Conservation (phyloP, 2,329 filamentous ascomycete genomes). For the Ophiostoma angusticollis region DNA sequence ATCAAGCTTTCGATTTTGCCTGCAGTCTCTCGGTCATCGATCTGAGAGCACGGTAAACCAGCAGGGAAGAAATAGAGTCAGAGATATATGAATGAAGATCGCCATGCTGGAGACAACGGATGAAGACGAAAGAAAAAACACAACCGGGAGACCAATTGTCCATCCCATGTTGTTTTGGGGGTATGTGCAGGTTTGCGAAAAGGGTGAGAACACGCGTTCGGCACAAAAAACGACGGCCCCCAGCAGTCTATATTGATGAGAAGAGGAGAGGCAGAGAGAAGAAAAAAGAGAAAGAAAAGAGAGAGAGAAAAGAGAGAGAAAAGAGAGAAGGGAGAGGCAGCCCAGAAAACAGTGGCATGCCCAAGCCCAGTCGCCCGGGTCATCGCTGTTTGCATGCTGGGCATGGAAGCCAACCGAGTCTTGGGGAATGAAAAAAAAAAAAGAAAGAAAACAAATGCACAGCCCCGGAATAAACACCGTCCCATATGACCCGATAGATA, state of each 20-base stretch:
- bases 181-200: slow-evolving; percentile 1
- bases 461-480: slow-evolving; percentile 3
- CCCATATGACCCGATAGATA: slow-evolving; percentile 4
- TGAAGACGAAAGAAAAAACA: no score
- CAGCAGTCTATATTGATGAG: no score
- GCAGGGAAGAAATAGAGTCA: background rate
- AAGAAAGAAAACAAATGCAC: background rate
- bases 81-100: no score
- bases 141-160: no score
- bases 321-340: slow-evolving; percentile 5
- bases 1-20: background rate
- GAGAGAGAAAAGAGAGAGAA: background rate
- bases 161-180: no score
- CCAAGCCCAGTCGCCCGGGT: no score
- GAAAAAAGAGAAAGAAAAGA: background rate
- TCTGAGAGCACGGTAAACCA: background rate
- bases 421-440: background rate
- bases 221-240: no score
- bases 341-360: slow-evolving; percentile 6
- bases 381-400: no score
- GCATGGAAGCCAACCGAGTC: background rate
- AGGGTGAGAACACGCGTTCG: background rate
- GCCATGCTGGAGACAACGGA: no score
- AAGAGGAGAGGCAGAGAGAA: no score
- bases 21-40: no score